Percentiles rank a stretch among this genome's conserved stretches.
These are phyloP conservation scores for Leucosporidium yakuticum DNA, from an alignment of 768 basidiomycete species.

Conservation along the genomic window DNA sequence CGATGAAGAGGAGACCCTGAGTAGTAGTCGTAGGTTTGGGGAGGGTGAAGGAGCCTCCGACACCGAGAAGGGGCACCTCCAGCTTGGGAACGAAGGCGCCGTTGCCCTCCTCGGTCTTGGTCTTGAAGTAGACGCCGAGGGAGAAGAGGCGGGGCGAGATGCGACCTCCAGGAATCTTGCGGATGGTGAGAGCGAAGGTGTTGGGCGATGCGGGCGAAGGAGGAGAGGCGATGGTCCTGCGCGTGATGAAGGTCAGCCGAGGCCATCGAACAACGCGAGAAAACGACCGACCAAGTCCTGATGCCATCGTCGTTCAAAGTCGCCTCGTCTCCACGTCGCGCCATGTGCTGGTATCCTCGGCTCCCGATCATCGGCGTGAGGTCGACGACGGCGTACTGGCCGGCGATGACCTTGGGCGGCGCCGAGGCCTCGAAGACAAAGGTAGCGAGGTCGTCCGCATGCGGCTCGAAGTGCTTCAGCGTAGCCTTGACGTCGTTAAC, in stretches of 20 bases:
- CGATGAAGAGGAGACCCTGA: conserved; percentile 15
- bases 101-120: conserved; percentile 3
- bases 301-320: conserved; percentile 25
- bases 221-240: conserved; percentile 20
- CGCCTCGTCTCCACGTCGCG: conserved; percentile 11
- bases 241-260: not conserved
- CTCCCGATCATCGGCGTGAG: conserved; percentile 3
- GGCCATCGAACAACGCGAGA: too few relatives aligned
- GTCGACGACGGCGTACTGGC: conserved; percentile 29
- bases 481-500: not conserved
- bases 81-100: not conserved
- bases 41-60: conserved; percentile 20
- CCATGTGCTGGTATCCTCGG: conserved; percentile 24
- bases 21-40: not conserved
- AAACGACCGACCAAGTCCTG: conserved; percentile 13
- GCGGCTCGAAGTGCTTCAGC: not conserved
- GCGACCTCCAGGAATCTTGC: conserved; percentile 9
- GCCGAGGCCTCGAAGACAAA: conserved; percentile 7
- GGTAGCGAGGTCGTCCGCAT: conserved; percentile 3
- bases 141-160: conserved; percentile 17
- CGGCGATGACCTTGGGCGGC: conserved; percentile 7
- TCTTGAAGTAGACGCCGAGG: not conserved
- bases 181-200: conserved; percentile 22
- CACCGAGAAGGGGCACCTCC: conserved; percentile 12
- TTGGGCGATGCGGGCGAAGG: not conserved